Evolutionary conservation across 2,329 filamentous ascomycete genomes (phyloP).

Genomic region (Sclerotiophoma versabilis): DNA sequence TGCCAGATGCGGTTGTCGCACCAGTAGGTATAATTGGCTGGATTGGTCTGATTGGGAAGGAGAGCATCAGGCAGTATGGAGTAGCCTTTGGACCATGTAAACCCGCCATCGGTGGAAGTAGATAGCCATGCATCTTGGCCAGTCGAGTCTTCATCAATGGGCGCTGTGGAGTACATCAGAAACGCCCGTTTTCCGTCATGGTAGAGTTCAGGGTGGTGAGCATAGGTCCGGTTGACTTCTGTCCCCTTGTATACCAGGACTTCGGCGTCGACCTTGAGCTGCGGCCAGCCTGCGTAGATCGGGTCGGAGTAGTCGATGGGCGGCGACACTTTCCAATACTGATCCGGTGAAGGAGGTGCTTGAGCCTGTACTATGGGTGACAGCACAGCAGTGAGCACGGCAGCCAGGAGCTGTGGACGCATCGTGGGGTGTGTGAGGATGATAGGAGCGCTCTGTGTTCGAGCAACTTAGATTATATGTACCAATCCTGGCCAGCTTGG

Average conservation of each 20-base stretch:
- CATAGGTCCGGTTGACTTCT: slow-evolving; percentile 18
- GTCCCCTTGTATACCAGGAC: slow-evolving; percentile 21
- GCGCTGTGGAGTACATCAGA: slow-evolving; percentile 20
- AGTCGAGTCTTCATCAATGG: slow-evolving; percentile 22
- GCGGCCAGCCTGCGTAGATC: slow-evolving; percentile 19
- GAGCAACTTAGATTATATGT: not conserved
- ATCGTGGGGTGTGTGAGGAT: not conserved
- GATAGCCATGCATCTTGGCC: slow-evolving; percentile 23
- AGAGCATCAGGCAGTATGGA: slow-evolving; percentile 19
- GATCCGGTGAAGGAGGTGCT: slow-evolving; percentile 10
- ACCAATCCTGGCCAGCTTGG: not conserved
- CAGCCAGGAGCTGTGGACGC: not conserved
- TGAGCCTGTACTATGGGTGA: not conserved
- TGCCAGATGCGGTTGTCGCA: slow-evolving; percentile 23
- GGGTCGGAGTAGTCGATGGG: slow-evolving; percentile 22
- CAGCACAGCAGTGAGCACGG: not conserved
- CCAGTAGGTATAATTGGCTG: slow-evolving; percentile 25
- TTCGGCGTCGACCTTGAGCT: slow-evolving; percentile 17
- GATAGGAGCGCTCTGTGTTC: not conserved
- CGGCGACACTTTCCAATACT: slow-evolving; percentile 21
- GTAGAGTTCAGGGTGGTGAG: slow-evolving; percentile 23
- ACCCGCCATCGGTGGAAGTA: slow-evolving; percentile 21
- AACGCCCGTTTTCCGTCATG: slow-evolving; percentile 16
- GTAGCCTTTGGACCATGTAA: slow-evolving; percentile 20
- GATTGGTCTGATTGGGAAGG: slow-evolving; percentile 14